These are phyloP conservation scores for Agrocybe pediades DNA, from an alignment of 768 basidiomycete genomes.

Conservation along the genomic window DNA sequence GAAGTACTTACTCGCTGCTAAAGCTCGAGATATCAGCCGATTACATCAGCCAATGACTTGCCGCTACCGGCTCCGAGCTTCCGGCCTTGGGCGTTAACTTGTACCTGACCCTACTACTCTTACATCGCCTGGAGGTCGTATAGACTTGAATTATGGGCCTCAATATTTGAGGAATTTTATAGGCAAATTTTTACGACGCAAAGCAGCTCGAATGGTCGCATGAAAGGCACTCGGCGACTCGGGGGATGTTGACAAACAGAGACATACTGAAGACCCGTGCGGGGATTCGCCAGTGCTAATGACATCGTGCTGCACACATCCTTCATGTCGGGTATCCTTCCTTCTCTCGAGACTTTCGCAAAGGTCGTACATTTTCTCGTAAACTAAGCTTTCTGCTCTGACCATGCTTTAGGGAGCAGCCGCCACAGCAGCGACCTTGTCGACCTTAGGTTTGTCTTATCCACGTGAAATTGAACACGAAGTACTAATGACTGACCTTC, in stretches of 20 bases:
- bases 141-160: too few relatives aligned
- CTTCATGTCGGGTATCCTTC: conserved; percentile 39
- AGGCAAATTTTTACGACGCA: background rate
- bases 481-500: conserved; percentile 9
- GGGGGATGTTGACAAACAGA: conserved; percentile 6
- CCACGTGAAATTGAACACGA: background rate
- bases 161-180: too few relatives aligned
- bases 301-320: background rate
- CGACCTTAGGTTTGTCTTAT: conserved; percentile 50
- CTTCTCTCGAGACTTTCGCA: conserved; percentile 48
- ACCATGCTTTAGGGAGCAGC: conserved; percentile 43
- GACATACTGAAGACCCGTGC: background rate
- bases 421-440: conserved; percentile 58
- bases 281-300: background rate
- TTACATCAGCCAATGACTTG: background rate
- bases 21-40: background rate
- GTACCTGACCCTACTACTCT: too few relatives aligned
- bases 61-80: background rate
- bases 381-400: background rate
- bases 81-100: background rate
- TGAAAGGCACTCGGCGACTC: background rate
- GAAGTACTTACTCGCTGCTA: background rate
- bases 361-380: conserved; percentile 34
- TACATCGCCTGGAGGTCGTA: too few relatives aligned
- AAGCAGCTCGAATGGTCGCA: too few relatives aligned